Evolutionary conservation across 1,139 yeast species (phyloP), one percentile per base, ranked within the genome.

Genomic region (Taphrina pruni): DNA sequence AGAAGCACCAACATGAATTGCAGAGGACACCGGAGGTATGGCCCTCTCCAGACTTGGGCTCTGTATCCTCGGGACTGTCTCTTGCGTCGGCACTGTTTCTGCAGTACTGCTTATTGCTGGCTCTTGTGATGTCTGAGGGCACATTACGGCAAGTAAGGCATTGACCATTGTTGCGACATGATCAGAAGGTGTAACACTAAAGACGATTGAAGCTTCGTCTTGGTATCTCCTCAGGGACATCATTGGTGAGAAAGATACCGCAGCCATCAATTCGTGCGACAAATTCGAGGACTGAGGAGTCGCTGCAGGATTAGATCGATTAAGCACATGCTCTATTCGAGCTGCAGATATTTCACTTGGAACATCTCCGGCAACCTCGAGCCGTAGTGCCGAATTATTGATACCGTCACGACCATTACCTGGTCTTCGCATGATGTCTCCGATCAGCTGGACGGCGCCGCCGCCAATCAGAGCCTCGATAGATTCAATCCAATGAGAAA

Each of bases 181-280:
- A 14, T 79, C 81, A 38, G 82, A 82, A 55, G 78, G 79, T 17
- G 79, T 79, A 46, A 80, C 81, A 17, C 82, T 83, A 73, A 82
- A 83, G 72, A 85, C 84, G 78, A 85, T 79, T 50, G 81, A 79
- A 66, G 84, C 79, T 9, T 85, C 81, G 64, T 89, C 91, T 54
- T 79, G 79, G 96, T 96, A 91, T 73, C 97, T 82, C 69, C 88
- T 88, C 12, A 79, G 75, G 0, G 93, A 87, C 0, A 90, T 84
- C 72, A 85, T 84, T 57, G 89, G 79, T 12, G 71, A 73, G 14
- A 77, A 66, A 38, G 71, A 72, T 32, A 74, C 65, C n/a, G 70
- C 62, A 17, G 72, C 58, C 51, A 74, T 67, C 1, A 74, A 73
- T 65, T 75, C 76, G n/a, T 71, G 72, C 21, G 62, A 21, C 20